A percentile compares a stretch with the other conserved stretches of the same genome.
phyloP scores from a whole-genome alignment of 345 rosid genomes.

The Capsella bursapastoris region DNA sequence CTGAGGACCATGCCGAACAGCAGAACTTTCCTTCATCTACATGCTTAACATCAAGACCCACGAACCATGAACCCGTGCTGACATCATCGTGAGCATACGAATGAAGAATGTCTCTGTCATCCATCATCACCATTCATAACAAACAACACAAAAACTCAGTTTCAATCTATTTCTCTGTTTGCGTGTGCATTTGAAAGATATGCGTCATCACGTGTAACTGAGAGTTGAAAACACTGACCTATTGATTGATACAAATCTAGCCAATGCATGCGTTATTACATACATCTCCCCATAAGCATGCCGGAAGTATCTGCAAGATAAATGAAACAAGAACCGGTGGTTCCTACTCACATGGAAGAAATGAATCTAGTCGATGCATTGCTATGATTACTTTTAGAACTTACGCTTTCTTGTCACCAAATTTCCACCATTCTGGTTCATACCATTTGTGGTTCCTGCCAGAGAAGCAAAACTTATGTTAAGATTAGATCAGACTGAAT shows the following conservation, averaged over 20 bases:
- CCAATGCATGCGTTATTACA: constrained; percentile 68
- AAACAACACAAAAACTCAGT: neutral
- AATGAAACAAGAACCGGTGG: constrained; percentile 21
- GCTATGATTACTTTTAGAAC: constrained; percentile 35
- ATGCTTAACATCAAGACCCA: constrained; percentile 73
- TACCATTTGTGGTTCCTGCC: constrained; percentile 74
- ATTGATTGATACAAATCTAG: constrained; percentile 70
- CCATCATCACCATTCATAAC: constrained; percentile 24
- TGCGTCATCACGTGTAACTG: neutral
- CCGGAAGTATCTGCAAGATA: constrained; percentile 65
- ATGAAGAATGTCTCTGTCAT: constrained; percentile 62
- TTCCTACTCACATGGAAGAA: neutral
- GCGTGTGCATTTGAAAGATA: neutral
- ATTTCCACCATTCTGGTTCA: constrained; percentile 99
- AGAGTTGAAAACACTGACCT: constrained; percentile 50
- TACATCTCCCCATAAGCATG: constrained; percentile 86
- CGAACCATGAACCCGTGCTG: constrained; percentile 79
- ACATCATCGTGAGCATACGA: constrained; percentile 75
- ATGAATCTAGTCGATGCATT: neutral
- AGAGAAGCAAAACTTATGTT: constrained; percentile 16
- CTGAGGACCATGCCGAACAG: constrained; percentile 80
- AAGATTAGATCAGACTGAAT: neutral
- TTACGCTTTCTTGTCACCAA: constrained; percentile 81
- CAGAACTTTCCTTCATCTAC: constrained; percentile 73
- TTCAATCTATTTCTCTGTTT: constrained; percentile 13